Evolutionary conservation across 129 eudicot genomes (phyloP), one percentile per base, ranked within the genome.

Genomic region (Pseudognaphalium luteoalbum): DNA sequence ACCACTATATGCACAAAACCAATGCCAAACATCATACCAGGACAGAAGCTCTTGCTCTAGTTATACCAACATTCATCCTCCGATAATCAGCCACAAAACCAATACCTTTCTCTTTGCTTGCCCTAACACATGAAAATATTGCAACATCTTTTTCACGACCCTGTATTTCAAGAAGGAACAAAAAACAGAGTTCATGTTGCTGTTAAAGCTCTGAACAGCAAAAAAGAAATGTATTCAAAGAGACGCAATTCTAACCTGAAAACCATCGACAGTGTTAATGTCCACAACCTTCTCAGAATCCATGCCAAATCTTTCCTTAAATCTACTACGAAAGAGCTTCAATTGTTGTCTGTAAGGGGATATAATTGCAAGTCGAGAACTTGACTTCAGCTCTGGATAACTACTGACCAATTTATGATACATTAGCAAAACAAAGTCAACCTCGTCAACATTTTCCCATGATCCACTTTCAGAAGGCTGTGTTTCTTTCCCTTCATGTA

Each of bases 111-210:
- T 89, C 92, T 83, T 88, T 76, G 81, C 82, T 95, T 42, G 97
- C 86, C 75, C 97, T 87, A 68, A 95, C 99, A 83, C 97, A 95
- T 6, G 99, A 89, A 78, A 95, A 95, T 25, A 95, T 89, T 44
- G 97, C 99, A 75, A 95, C 94, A 72, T 91, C 96, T 79, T 95
- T 91, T 83, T 95, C 99, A 59, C 99, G 86, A 30, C 99, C 99
- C 96, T 93, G 80, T 33, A 69, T 66, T 66, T 19, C 17, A 47
- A 32, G 15, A 10, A 21, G 39, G 20, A 68, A 35, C 4, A 57
- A 68, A 66, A 66, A 63, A 64, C 34, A 39, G 57, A 21, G 42
- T 57, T 68, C 8, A 12, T 35, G 15, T 37, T 77, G 51, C 25
- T 70, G 68, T 28, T 60, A 66, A 39, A 75, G 54, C 37, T 59